Base-by-base conservation (phyloP, 176 grass and related monocot genomes). In the Poa pratensis region DNA sequence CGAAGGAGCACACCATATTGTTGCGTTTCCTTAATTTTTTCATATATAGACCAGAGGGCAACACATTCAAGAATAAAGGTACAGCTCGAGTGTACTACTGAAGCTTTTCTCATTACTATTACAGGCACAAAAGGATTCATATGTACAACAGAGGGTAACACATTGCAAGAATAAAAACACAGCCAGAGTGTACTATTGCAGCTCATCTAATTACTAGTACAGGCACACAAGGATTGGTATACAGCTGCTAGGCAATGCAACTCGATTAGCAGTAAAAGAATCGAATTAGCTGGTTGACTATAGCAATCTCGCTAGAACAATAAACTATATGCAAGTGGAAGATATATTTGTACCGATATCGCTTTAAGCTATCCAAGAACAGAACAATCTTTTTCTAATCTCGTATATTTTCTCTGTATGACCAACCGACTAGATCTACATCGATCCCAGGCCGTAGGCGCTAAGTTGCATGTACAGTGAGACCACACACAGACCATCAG, bases 381-480 rank as follows among this genome's bases (percentile, higher is more conserved):
- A 81, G 72, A 81, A 49, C 37, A 28, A 75, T 61, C 23, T 75
- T 90, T 89, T 83, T 73, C 84, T 87, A 87, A 80, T 52, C 68
- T 64, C 27, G 42, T 83, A 79, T 49, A 11, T 7, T 90, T 51
- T 87, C 75, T 90, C 62, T 81, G 52, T 91, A 80, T 91, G 16
- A 60, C 85, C 76, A 81, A 54, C 81, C 69, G 20, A 84, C 77
- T 81, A 90, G 69, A 81, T 81, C 76, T 91, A 90, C 85, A 51
- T 46, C 65, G 82, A 87, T 81, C 76, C 39, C 62, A 46, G 39
- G 76, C 61, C 70, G 42, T 80, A 69, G 75, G 60, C 82, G 19
- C 85, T 84, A 80, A 54, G 76, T 87, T 34, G 69, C 85, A 87
- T 91, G 76, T 91, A 84, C 89, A 91, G 66, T 87, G 37, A 53